phyloP scores from a whole-genome alignment of 2,329 filamentous ascomycete genomes.

The Diaporthe citrichinensis region DNA sequence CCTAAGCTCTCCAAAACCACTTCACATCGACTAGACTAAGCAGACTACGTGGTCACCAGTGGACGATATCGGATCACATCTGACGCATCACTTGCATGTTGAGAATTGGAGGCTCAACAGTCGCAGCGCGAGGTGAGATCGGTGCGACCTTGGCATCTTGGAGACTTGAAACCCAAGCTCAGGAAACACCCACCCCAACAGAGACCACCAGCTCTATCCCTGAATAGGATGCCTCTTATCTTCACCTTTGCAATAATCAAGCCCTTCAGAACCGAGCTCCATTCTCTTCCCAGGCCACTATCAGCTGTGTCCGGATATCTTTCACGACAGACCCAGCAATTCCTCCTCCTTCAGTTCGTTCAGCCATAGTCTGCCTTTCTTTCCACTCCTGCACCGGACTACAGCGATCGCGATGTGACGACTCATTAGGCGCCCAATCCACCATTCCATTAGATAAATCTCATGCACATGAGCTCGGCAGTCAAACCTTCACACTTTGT shows the following conservation, averaged over 20 bases:
- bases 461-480: constrained; percentile 19
- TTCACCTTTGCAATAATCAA: background rate
- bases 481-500: background rate
- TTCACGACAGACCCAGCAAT: background rate
- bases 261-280: background rate
- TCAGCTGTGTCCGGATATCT: background rate
- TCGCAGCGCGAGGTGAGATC: background rate
- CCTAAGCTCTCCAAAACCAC: background rate
- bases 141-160: constrained; percentile 26
- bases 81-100: constrained; percentile 4
- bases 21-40: background rate
- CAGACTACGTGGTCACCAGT: background rate
- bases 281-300: background rate
- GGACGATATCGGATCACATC: constrained; percentile 17
- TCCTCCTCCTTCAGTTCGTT: background rate
- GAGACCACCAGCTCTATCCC: background rate
- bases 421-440: background rate
- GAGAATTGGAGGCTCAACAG: constrained; percentile 20
- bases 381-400: background rate
- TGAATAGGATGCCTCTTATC: background rate
- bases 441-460: constrained; percentile 29
- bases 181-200: background rate
- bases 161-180: background rate
- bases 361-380: background rate
- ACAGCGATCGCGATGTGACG: background rate